Evolutionary conservation across 805 yeast genomes (phyloP).

Genomic region (Ogataea corticis): DNA sequence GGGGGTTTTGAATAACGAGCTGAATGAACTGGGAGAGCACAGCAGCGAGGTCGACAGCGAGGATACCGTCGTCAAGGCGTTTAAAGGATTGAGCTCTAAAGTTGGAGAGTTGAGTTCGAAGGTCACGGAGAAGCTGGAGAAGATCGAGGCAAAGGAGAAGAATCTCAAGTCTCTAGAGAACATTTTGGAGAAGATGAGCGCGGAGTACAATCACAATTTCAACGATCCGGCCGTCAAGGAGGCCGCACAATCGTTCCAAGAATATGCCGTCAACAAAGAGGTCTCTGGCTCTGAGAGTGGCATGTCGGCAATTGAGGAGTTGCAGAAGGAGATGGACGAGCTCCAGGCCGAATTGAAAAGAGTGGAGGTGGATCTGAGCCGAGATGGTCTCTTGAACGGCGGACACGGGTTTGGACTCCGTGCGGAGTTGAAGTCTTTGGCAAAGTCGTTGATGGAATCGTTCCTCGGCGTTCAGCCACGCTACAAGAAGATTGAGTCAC

Average conservation of each 20-base stretch:
- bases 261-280: slow-evolving; percentile 44
- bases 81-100: slow-evolving; percentile 7
- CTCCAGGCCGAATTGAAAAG: slow-evolving; percentile 9
- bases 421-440: background rate
- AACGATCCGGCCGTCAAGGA: slow-evolving; percentile 85
- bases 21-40: slow-evolving; percentile 14
- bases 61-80: slow-evolving; percentile 3
- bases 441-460: slow-evolving; percentile 18
- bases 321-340: slow-evolving; percentile 5
- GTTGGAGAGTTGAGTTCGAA: slow-evolving; percentile 13
- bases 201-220: slow-evolving; percentile 76
- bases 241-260: slow-evolving; percentile 57
- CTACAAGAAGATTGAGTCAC: slow-evolving; percentile 2
- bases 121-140: slow-evolving; percentile 17
- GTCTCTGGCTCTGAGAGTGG: slow-evolving; percentile 3
- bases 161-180: slow-evolving; percentile 40
- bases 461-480: slow-evolving; percentile 23
- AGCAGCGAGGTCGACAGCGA: slow-evolving; percentile 3
- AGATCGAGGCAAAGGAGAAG: slow-evolving; percentile 14
- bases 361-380: slow-evolving; percentile 2
- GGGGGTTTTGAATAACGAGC: slow-evolving; percentile 30
- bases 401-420: background rate
- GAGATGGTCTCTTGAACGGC: background rate
- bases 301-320: slow-evolving; percentile 1
- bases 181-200: slow-evolving; percentile 49